These are phyloP conservation scores for Tephrocybe rancida DNA, from an alignment of 768 basidiomycete genomes.

Conservation along the genomic window DNA sequence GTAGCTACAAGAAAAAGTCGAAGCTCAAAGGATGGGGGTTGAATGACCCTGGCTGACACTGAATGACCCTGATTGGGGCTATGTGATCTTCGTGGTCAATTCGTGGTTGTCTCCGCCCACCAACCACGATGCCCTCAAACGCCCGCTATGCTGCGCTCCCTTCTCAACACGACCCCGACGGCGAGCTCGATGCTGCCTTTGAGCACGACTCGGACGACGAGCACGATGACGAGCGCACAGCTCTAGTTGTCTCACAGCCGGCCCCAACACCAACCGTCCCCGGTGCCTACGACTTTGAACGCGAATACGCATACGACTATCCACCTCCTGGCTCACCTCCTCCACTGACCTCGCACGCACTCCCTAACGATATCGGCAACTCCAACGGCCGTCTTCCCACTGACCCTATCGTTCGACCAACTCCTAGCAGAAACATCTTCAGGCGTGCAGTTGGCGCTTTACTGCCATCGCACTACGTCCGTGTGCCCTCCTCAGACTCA, in stretches of 20 bases:
- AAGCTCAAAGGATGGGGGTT: too few relatives aligned
- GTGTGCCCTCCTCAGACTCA: constrained; percentile 44
- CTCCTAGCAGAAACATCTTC: constrained; percentile 51
- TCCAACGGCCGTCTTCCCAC: constrained; percentile 76
- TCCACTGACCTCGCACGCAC: constrained; percentile 51
- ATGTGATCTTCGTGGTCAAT: too few relatives aligned
- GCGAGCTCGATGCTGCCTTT: constrained; percentile 16
- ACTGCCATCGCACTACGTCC: constrained; percentile 67
- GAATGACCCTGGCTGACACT: too few relatives aligned
- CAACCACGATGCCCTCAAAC: constrained; percentile 1
- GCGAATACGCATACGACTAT: constrained; percentile 70
- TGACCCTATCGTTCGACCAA: constrained; percentile 30
- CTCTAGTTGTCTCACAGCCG: background rate
- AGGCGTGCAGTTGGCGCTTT: constrained; percentile 60
- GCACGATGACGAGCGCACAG: constrained; percentile 5
- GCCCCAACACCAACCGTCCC: constrained; percentile 35
- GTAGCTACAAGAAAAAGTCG: too few relatives aligned
- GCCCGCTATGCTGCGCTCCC: background rate
- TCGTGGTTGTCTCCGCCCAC: too few relatives aligned
- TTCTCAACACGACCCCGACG: constrained; percentile 5
- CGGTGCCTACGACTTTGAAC: constrained; percentile 77
- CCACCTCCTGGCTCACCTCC: constrained; percentile 86
- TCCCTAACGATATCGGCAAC: constrained; percentile 74
- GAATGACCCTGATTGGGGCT: too few relatives aligned
- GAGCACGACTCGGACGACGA: too few relatives aligned